Conservation (phyloP, 163 green algal species). For the Chlorella variabilis region DNA sequence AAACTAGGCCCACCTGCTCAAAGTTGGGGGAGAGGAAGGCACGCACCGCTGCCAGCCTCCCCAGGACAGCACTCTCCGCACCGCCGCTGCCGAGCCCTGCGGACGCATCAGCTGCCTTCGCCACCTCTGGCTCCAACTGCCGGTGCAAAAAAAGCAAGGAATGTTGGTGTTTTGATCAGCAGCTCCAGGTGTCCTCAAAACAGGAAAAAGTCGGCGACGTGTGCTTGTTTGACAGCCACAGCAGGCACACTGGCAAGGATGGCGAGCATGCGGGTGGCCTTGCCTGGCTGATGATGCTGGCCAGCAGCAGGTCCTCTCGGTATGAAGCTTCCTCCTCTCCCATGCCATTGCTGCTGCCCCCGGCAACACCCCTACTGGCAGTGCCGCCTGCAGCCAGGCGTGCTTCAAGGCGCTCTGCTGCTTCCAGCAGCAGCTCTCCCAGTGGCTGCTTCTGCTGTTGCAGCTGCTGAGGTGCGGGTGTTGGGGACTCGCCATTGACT, state of each 20-base stretch:
- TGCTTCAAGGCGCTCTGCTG: slow-evolving; percentile 20
- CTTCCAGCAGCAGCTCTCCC: slow-evolving; percentile 5
- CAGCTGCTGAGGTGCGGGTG: neutral
- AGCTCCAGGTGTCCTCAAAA: too few relatives aligned
- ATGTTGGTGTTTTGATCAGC: too few relatives aligned
- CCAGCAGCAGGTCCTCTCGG: slow-evolving; percentile 34
- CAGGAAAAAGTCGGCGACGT: too few relatives aligned
- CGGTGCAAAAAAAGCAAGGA: too few relatives aligned
- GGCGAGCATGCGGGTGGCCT: too few relatives aligned
- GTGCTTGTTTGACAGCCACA: too few relatives aligned
- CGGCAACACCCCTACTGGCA: neutral
- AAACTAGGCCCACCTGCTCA: slow-evolving; percentile 39
- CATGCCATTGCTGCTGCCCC: neutral
- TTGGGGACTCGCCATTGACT: neutral
- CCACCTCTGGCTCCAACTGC: slow-evolving; percentile 33
- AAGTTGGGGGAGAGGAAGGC: slow-evolving; percentile 45
- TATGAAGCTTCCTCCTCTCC: slow-evolving; percentile 1
- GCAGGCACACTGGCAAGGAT: neutral
- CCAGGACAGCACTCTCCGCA: slow-evolving; percentile 11
- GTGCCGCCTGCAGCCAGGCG: slow-evolving; percentile 14
- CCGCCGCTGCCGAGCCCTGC: neutral
- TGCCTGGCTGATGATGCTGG: slow-evolving; percentile 39
- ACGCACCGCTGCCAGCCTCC: neutral
- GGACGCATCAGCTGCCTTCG: neutral
- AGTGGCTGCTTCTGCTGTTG: neutral